Conservation (phyloP, 805 yeast species). For the Teunomyces pallodes region DNA sequence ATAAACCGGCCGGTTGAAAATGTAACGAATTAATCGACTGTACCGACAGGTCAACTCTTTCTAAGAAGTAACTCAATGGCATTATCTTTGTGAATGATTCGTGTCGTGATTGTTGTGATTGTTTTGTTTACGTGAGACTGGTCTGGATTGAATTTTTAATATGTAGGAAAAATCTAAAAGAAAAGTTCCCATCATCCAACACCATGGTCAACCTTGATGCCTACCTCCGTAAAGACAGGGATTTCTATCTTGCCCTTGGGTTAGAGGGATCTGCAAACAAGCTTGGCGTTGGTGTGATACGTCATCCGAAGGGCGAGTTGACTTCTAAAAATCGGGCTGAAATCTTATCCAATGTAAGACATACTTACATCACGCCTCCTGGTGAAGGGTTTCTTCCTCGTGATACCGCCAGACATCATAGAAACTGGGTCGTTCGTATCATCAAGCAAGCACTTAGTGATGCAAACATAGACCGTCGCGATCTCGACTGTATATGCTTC, state of each 20-base stretch:
- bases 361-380: conserved; percentile 93
- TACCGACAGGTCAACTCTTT: conserved; percentile 36
- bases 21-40: conserved; percentile 42
- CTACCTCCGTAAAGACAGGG: conserved; percentile 40
- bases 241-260: conserved; percentile 74
- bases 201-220: conserved; percentile 47
- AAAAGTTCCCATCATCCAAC: not conserved
- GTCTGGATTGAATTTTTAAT: not conserved
- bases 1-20: conserved; percentile 59
- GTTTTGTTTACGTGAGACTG: not conserved
- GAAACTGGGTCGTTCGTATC: conserved; percentile 88
- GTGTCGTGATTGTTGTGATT: conserved; percentile 9
- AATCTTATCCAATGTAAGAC: conserved; percentile 86
- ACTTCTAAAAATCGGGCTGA: conserved; percentile 60
- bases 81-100: conserved; percentile 3
- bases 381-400: conserved; percentile 97
- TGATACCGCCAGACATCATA: conserved; percentile 94
- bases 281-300: conserved; percentile 88
- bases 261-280: conserved; percentile 97
- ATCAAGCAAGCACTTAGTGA: conserved; percentile 64
- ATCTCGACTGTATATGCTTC: conserved; percentile 80
- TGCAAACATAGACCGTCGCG: conserved; percentile 49
- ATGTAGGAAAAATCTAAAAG: not conserved
- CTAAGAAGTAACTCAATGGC: conserved; percentile 22
- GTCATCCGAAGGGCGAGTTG: conserved; percentile 63